Base-by-base conservation (phyloP, 345 rosid species). In the Ceriops zippeliana region DNA sequence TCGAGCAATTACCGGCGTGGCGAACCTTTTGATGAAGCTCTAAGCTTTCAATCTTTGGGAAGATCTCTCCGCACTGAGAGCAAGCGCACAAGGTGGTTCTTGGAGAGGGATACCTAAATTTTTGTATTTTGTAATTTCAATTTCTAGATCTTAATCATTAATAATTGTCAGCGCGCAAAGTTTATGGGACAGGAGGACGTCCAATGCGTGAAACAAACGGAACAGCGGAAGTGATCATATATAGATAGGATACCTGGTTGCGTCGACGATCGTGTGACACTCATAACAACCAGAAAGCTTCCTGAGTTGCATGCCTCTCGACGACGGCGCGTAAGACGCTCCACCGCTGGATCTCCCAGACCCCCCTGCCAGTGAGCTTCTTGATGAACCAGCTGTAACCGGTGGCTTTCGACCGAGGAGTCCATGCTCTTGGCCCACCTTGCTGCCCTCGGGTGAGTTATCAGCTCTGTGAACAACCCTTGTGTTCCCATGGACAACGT, bases 271-370 rank as follows among this genome's bases (percentile, higher is more conserved):
- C 84, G 84, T 88, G 81, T 80, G 97, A 74, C 99, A 95, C 72
- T 95, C 99, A 49, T 95, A 91, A 59, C 99, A 95, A 53, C 99
- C 93, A 46, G 99, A 95, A 75, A 95, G 96, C 76, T 90, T 95
- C 74, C 99, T 81, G 69, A 95, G 87, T 69, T 91, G 99, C 90
- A 91, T 90, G 86, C 85, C 91, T 70, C 89, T 87, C 6, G 91
- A 88, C 49, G 96, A 85, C n/a, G 88, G 66, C 28, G 61, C 7
- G 72, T 37, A 42, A 0, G 75, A 42, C 32, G 78, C 83, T 15
- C 78, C 78, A 7, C 75, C 62, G 64, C 75, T 85, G 72, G 96
- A 78, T 82, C 93, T 82, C 42, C 81, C 72, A n/a, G 91, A 76
- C 57, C 81, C 81, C 30, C 81, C 82, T 22, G 82, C 58, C 63